These are phyloP conservation scores for Pseudoperonospora humuli DNA, from an alignment of 352 stramenopile genomes.

Conservation along the genomic window DNA sequence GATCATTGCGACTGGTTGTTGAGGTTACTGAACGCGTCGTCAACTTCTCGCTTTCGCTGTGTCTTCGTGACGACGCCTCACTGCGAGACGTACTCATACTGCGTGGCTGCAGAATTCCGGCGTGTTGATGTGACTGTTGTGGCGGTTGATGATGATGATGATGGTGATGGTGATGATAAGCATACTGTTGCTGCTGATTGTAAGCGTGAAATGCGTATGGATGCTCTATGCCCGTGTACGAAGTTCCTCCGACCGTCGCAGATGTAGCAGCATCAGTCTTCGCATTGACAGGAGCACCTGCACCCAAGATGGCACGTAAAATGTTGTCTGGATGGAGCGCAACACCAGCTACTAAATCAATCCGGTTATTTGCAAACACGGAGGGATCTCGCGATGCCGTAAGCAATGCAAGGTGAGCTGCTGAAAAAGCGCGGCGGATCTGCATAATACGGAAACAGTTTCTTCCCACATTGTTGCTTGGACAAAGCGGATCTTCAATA, in stretches of 20 bases:
- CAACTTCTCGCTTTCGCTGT: slow-evolving; percentile 66
- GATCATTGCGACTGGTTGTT: slow-evolving; percentile 41
- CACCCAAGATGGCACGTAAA: slow-evolving; percentile 57
- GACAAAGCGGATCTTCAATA: slow-evolving; percentile 91
- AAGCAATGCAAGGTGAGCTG: slow-evolving; percentile 65
- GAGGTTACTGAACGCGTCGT: slow-evolving; percentile 50
- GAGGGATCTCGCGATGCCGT: slow-evolving; percentile 42
- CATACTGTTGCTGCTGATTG: slow-evolving; percentile 28
- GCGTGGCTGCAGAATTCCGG: slow-evolving; percentile 12
- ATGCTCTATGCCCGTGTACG: slow-evolving; percentile 22
- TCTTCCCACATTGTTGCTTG: slow-evolving; percentile 93
- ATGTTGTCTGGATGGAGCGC: slow-evolving; percentile 74
- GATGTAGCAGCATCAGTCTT: slow-evolving; percentile 33
- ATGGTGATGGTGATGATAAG: slow-evolving; percentile 25
- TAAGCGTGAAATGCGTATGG: slow-evolving; percentile 20
- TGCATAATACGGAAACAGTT: slow-evolving; percentile 94
- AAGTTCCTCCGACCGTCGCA: slow-evolving; percentile 12
- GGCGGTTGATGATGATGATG: slow-evolving; percentile 24
- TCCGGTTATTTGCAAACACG: slow-evolving; percentile 51
- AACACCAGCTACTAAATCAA: slow-evolving; percentile 51
- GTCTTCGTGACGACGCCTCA: slow-evolving; percentile 33
- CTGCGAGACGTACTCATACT: slow-evolving; percentile 14
- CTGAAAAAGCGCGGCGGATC: slow-evolving; percentile 71
- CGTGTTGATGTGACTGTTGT: slow-evolving; percentile 24
- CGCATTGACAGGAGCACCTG: slow-evolving; percentile 41